Conservation (phyloP, 1,284 basidiomycete genomes). For the Fomitopsis pinicola region DNA sequence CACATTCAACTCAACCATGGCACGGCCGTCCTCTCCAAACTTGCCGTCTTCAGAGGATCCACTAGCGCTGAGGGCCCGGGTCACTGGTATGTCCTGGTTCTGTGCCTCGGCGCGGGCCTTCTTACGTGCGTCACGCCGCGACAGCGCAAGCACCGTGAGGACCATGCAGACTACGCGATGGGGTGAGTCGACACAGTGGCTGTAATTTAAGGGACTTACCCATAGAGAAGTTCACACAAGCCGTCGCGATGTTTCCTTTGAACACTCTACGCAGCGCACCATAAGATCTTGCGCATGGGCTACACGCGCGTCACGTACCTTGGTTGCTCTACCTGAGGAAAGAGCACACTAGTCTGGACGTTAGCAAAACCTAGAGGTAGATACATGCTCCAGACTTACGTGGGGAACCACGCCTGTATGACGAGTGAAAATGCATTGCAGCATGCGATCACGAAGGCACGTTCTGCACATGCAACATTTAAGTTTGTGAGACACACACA, state of each 20-base stretch:
- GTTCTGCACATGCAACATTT: conserved; percentile 21
- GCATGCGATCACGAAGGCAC: conserved; percentile 35
- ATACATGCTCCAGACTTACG: conserved; percentile 16
- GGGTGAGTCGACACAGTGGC: neutral
- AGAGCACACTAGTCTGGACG: conserved; percentile 27
- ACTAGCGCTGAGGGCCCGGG: no score
- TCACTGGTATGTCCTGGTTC: no score
- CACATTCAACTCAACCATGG: neutral
- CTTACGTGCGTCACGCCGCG: conserved; percentile 6
- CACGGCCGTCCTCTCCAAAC: neutral
- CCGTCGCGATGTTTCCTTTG: conserved; percentile 34
- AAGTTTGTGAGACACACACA: neutral
- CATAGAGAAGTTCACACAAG: conserved; percentile 31
- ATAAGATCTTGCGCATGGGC: neutral
- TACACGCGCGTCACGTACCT: conserved; percentile 16
- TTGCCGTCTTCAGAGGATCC: neutral
- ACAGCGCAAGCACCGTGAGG: neutral
- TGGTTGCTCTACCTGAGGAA: conserved; percentile 39
- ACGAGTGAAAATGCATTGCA: conserved; percentile 38
- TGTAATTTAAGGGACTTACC: conserved; percentile 16
- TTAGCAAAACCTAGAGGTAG: neutral
- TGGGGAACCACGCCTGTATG: conserved; percentile 32
- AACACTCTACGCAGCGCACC: conserved; percentile 21
- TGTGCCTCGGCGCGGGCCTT: neutral
- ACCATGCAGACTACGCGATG: conserved; percentile 6